Evolutionary conservation across 352 stramenopile species (phyloP).

Genomic region (Phytophthora parvispora): DNA sequence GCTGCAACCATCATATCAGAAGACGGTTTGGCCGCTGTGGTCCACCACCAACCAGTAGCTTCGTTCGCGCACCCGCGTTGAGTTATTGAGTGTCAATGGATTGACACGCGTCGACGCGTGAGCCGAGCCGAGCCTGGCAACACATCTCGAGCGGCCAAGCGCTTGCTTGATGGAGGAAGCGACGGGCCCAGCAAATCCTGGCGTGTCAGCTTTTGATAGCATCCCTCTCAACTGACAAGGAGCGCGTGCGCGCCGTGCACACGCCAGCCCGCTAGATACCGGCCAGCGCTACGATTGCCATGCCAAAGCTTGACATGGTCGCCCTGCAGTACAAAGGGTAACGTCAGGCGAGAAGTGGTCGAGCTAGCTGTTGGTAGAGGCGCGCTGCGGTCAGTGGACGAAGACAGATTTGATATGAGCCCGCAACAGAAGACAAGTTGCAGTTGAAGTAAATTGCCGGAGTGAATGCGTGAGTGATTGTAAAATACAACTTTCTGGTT

Average conservation of each 20-base stretch:
- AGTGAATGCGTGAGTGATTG: neutral
- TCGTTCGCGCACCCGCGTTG: neutral
- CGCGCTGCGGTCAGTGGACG: neutral
- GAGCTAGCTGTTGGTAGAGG: neutral
- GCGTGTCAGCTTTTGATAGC: constrained; percentile 8
- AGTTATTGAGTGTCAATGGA: too few species aligned
- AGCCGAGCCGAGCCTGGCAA: constrained; percentile 9
- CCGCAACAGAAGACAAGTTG: too few species aligned
- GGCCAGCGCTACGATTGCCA: neutral
- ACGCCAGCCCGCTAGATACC: too few species aligned
- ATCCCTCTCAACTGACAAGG: neutral
- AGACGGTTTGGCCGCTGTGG: neutral
- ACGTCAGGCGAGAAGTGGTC: neutral
- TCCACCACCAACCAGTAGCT: too few species aligned
- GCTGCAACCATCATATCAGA: neutral
- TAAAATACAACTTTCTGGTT: too few species aligned
- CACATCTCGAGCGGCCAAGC: neutral
- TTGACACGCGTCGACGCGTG: neutral
- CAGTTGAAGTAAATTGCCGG: neutral
- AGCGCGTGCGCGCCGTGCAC: neutral
- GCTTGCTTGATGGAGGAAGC: neutral
- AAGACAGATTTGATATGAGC: neutral
- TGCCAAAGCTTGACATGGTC: neutral
- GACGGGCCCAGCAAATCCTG: constrained; percentile 22
- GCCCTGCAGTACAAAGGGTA: too few species aligned